Percentiles rank a stretch among this genome's conserved stretches.
Evolutionary conservation across 106 monocot species (phyloP).

Genomic region (Agapanthus africanus): DNA sequence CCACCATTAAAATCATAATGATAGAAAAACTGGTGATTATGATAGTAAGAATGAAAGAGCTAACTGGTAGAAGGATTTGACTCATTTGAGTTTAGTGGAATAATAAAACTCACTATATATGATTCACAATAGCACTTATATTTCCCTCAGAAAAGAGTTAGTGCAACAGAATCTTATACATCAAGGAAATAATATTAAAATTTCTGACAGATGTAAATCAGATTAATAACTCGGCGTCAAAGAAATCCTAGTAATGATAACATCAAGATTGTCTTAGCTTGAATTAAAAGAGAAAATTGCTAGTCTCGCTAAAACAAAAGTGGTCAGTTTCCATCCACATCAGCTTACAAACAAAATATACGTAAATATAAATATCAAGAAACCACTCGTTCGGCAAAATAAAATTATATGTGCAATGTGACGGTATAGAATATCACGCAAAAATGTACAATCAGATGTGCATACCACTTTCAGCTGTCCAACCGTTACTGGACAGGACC

Average conservation of each 20-base stretch:
- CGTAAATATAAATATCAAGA: neutral
- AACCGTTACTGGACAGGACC: conserved; percentile 53
- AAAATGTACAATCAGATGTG: neutral
- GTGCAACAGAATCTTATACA: no score
- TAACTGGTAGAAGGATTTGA: neutral
- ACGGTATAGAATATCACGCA: neutral
- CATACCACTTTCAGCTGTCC: conserved; percentile 93
- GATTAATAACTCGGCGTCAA: no score
- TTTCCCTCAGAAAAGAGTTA: no score
- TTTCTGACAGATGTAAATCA: no score
- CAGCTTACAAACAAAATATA: neutral
- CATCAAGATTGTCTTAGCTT: neutral
- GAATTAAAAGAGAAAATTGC: neutral
- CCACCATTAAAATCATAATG: neutral
- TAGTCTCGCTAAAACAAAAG: neutral
- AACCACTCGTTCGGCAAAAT: neutral
- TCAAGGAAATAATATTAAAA: no score
- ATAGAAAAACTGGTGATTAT: neutral
- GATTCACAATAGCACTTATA: neutral
- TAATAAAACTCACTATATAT: neutral
- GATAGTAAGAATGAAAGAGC: neutral
- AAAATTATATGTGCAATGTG: no score
- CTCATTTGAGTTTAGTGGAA: neutral
- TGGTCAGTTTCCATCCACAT: neutral
- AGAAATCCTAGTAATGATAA: neutral